phyloP scores from a whole-genome alignment of 2,329 filamentous ascomycete species.

The Aspergillus latus region DNA sequence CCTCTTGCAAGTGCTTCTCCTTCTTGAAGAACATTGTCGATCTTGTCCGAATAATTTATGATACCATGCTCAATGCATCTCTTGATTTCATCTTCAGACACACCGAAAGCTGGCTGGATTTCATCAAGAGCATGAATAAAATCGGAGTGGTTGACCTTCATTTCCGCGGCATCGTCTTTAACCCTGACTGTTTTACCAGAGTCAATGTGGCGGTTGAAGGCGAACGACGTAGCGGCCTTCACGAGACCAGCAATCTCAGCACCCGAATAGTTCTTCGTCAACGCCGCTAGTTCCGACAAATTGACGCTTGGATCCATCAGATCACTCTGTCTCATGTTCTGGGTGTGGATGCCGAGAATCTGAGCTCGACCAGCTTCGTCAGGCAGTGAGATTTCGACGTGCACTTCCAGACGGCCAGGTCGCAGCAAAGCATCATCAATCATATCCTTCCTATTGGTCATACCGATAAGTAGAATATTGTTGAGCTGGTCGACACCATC shows the following conservation, averaged over 20 bases:
- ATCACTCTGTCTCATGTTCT: constrained; percentile 74
- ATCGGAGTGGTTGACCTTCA: constrained; percentile 82
- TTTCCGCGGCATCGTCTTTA: constrained; percentile 76
- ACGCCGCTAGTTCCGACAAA: constrained; percentile 71
- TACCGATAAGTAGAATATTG: constrained; percentile 96
- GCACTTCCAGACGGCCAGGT: constrained; percentile 90
- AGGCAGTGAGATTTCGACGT: constrained; percentile 93
- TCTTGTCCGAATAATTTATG: constrained; percentile 73
- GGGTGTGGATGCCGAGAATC: constrained; percentile 86
- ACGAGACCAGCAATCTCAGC: constrained; percentile 90
- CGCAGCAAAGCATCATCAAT: constrained; percentile 94
- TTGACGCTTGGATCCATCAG: constrained; percentile 74
- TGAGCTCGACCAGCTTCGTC: constrained; percentile 86
- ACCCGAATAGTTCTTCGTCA: constrained; percentile 96
- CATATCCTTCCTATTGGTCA: constrained; percentile 99
- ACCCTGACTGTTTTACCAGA: constrained; percentile 80
- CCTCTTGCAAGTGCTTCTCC: constrained; percentile 77
- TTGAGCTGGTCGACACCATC: constrained; percentile 94
- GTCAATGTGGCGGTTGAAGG: constrained; percentile 87
- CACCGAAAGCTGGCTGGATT: constrained; percentile 90
- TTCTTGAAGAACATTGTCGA: constrained; percentile 74
- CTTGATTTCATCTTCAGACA: constrained; percentile 86
- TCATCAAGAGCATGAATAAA: constrained; percentile 84
- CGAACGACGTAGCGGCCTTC: constrained; percentile 88
- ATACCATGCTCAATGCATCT: constrained; percentile 72